phyloP scores from a whole-genome alignment of 352 stramenopile species.

The Pythium aristosporum region DNA sequence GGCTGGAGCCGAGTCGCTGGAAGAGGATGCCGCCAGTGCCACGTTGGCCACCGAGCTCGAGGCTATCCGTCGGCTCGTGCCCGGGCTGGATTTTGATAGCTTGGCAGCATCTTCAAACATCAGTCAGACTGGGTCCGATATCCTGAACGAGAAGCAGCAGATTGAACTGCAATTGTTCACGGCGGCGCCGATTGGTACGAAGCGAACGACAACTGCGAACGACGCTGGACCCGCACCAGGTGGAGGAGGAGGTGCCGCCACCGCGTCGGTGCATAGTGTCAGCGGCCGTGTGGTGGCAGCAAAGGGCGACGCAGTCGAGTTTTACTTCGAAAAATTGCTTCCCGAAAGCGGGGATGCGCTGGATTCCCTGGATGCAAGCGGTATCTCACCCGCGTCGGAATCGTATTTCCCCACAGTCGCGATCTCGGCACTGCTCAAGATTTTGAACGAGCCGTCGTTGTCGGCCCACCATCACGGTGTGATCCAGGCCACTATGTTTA shows the following conservation, averaged over 20 bases:
- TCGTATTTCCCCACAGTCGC: constrained; percentile 98
- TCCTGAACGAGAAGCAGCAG: constrained; percentile 84
- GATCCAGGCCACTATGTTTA: constrained; percentile 98
- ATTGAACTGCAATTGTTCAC: constrained; percentile 87
- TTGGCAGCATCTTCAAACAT: constrained; percentile 52
- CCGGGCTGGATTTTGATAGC: constrained; percentile 47
- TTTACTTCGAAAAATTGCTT: constrained; percentile 74
- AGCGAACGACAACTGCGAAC: constrained; percentile 31
- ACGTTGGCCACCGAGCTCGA: constrained; percentile 20
- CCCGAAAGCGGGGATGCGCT: constrained; percentile 45
- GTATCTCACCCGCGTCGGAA: constrained; percentile 78
- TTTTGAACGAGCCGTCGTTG: constrained; percentile 95
- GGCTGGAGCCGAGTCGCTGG: constrained; percentile 15
- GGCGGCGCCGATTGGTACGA: constrained; percentile 81
- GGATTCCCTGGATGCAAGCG: constrained; percentile 60
- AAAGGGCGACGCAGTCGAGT: constrained; percentile 25
- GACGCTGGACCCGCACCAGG: neutral
- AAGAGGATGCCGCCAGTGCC: constrained; percentile 16
- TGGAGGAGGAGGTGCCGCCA: neutral
- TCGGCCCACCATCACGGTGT: constrained; percentile 95
- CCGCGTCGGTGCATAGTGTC: neutral
- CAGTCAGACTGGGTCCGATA: constrained; percentile 50
- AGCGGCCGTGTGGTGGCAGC: neutral
- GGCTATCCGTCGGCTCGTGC: constrained; percentile 19
- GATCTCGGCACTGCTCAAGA: constrained; percentile 95